Conservation (phyloP, 1,139 yeast species). For the Candida pseudocylindracea region DNA sequence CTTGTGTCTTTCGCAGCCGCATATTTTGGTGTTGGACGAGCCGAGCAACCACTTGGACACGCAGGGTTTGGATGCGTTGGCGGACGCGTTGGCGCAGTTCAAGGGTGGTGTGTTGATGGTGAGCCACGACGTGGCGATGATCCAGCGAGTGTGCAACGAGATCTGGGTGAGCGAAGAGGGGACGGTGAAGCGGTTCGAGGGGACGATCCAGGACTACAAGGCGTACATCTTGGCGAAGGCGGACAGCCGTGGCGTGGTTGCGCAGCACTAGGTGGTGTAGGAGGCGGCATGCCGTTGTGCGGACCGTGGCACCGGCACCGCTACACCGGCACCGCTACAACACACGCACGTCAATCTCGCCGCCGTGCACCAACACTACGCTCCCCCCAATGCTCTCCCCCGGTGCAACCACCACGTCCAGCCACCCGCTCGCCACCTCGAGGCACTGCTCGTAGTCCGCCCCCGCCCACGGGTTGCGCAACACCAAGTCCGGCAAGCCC, state of each 20-base stretch:
- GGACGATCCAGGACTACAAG: conserved; percentile 74
- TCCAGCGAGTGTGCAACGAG: conserved; percentile 72
- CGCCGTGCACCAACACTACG: too few species aligned
- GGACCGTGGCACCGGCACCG: too few species aligned
- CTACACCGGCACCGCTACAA: too few species aligned
- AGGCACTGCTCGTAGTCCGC: too few species aligned
- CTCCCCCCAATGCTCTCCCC: too few species aligned
- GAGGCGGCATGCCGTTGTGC: too few species aligned
- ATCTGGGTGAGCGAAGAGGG: conserved; percentile 91
- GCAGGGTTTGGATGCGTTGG: conserved; percentile 87
- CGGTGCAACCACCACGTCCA: too few species aligned
- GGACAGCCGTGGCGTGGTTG: conserved; percentile 72
- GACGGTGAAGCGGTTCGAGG: conserved; percentile 58
- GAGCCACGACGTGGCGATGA: conserved; percentile 87
- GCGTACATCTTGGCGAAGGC: conserved; percentile 66
- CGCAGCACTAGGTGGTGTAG: conserved; percentile 29
- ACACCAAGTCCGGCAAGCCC: too few species aligned
- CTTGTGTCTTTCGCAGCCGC: conserved; percentile 79
- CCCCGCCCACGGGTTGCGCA: too few species aligned
- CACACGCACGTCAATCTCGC: too few species aligned
- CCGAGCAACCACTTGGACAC: conserved; percentile 99
- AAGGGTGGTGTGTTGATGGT: conserved; percentile 96
- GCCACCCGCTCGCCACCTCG: too few species aligned
- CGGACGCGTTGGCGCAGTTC: conserved; percentile 70
- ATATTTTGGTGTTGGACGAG: conserved; percentile 80